Base-by-base conservation (phyloP, 2,329 filamentous ascomycete species). In the Zopfia rhizophila region DNA sequence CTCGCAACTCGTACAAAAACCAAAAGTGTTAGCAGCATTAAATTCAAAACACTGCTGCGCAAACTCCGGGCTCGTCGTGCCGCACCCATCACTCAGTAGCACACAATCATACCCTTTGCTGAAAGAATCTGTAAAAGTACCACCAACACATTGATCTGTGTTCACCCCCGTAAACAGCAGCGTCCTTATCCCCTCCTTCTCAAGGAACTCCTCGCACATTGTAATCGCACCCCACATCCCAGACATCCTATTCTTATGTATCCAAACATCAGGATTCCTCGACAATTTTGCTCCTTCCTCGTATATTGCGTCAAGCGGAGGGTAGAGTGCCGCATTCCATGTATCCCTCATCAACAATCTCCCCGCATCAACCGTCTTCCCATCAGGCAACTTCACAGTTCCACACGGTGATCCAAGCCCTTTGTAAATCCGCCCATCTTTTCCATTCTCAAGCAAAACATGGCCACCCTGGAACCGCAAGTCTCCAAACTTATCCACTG, bases 91-190 rank as follows among this genome's bases (percentile, higher is more conserved):
- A 27, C 63, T 60, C 48, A 75, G 45, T 22, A 76, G 45, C 13
- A 75, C 63, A 48, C 72, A 75, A 53, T 75, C 73, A 57, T 66
- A 74, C n/a, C 72, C 72, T 52, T 70, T 72, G 43, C 64, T 72
- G 51, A 73, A 75, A 5, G 71, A 68, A 53, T 75, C 73, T 7
- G 67, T 72, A 39, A 75, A 48, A 5, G 72, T 75, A 0, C 72
- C 72, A 3, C 73, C 67, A 11, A 76, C 66, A 44, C 73, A 75
- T 53, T 75, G 73, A 56, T 75, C 72, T 25, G 73, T 75, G 54
- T 75, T 75, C 11, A 75, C 69, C 3, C 73, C 73, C 2, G 71
- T 61, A 44, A 75, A 75, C 2, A 75, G 58, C 43, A 73, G 50
- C 10, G 72, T 74, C 57, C 62, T 64, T 45, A 74, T 72, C 2